phyloP scores from a whole-genome alignment of 371 early-diverging fungal genomes.

The Funneliformis caledonium region DNA sequence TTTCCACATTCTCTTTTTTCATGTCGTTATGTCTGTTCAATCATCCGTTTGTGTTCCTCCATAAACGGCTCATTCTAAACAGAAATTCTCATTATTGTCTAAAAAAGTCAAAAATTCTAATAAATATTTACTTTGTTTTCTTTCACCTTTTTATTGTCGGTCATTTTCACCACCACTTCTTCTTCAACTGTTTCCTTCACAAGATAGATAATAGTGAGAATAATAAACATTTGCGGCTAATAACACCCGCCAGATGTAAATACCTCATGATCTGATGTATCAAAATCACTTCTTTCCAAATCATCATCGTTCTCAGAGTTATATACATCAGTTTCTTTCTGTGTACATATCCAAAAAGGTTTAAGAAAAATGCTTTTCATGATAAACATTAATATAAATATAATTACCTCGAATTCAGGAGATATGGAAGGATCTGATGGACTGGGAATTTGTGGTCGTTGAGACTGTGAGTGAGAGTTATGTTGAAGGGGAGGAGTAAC shows the following conservation, averaged over 20 bases:
- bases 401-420: constrained; percentile 4
- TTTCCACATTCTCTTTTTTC: constrained; percentile 32
- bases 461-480: too few relatives aligned
- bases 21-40: constrained; percentile 3
- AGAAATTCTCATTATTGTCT: too few relatives aligned
- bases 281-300: not conserved
- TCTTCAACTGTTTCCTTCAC: not conserved
- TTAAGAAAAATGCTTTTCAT: not conserved
- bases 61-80: not conserved
- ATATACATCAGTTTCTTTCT: too few relatives aligned
- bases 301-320: too few relatives aligned
- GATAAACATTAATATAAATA: constrained; percentile 2
- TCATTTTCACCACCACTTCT: not conserved
- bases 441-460: too few relatives aligned
- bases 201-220: not conserved
- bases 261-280: not conserved
- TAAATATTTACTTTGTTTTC: constrained; percentile 21
- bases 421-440: not conserved
- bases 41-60: not conserved
- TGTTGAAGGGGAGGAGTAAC: too few relatives aligned
- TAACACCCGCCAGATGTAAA: not conserved
- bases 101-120: too few relatives aligned
- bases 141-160: not conserved
- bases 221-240: not conserved
- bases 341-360: too few relatives aligned